Conservation (phyloP, 139 green algal species). For the Picochlorum sp. region DNA sequence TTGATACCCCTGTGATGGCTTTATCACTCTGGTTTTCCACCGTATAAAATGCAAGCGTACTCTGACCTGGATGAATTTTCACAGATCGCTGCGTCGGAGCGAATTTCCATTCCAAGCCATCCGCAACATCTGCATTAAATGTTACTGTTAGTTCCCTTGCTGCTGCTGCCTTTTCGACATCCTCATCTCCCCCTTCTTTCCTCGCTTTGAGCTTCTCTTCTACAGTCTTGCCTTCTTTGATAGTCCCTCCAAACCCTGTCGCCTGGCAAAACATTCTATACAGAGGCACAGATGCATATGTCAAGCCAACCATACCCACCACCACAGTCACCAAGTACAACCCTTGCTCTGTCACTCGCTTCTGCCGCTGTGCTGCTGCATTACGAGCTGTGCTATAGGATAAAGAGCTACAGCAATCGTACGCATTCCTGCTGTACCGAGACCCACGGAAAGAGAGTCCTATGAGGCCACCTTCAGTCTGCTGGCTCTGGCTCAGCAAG, state of each 20-base stretch:
- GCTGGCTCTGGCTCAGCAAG: too few relatives aligned
- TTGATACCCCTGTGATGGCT: constrained; percentile 79
- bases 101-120: constrained; percentile 91
- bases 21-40: constrained; percentile 73
- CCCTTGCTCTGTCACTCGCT: constrained; percentile 11
- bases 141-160: constrained; percentile 59
- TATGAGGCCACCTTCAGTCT: too few relatives aligned
- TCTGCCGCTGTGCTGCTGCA: neutral
- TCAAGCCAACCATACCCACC: constrained; percentile 85
- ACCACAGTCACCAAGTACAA: constrained; percentile 49
- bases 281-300: constrained; percentile 87
- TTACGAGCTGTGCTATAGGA: neutral
- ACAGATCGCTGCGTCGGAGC: constrained; percentile 68
- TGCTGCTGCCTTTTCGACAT: constrained; percentile 49
- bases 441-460: too few relatives aligned
- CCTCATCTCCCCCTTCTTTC: constrained; percentile 38
- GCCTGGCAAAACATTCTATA: constrained; percentile 72
- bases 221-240: constrained; percentile 52
- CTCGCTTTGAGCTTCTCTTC: constrained; percentile 70
- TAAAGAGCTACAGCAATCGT: too few relatives aligned
- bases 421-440: too few relatives aligned
- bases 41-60: constrained; percentile 95
- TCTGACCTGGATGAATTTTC: constrained; percentile 78
- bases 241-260: constrained; percentile 77
- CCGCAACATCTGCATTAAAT: constrained; percentile 87